Percentiles rank a stretch among this genome's conserved stretches.
Evolutionary conservation across 148 eudicot genomes (phyloP).

Genomic region (Mesembryanthemum crystallinum): DNA sequence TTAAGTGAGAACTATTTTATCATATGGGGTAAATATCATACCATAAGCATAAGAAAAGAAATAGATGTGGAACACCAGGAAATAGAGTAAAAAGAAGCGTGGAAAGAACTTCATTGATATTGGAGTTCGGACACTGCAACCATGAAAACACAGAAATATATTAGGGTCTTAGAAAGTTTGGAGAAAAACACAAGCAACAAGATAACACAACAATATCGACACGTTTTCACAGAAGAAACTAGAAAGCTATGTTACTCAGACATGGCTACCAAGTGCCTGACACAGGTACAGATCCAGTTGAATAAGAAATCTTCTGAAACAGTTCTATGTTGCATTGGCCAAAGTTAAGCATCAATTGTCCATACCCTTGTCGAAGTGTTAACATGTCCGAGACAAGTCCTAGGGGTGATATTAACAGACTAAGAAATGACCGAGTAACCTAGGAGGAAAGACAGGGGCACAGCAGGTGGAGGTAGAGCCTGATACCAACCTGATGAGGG

Average conservation of each 20-base stretch:
- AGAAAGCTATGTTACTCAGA: not conserved
- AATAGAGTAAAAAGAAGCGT: constrained; percentile 95
- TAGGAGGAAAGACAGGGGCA: constrained; percentile 6
- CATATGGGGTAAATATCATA: constrained; percentile 32
- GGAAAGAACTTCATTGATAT: constrained; percentile 99
- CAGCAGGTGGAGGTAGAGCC: constrained; percentile 18
- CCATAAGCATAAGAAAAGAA: constrained; percentile 94
- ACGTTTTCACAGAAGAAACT: not conserved
- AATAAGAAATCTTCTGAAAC: not conserved
- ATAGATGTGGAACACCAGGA: constrained; percentile 93
- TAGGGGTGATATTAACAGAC: not conserved
- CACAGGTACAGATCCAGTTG: not conserved
- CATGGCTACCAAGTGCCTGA: not conserved
- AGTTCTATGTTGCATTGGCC: not conserved
- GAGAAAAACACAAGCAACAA: not conserved
- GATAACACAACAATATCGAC: not conserved
- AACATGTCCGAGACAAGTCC: not conserved
- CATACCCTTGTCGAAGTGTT: not conserved
- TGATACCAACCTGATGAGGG: constrained; percentile 73
- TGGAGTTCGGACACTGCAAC: constrained; percentile 96
- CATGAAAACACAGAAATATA: constrained; percentile 17
- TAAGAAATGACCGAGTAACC: not conserved
- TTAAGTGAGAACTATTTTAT: not conserved
- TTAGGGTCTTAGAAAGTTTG: not conserved
- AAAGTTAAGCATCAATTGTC: not conserved